Evolutionary conservation across 2,329 filamentous ascomycete genomes (phyloP), one percentile per base, ranked within the genome.

Genomic region (Botrytis cinerea): DNA sequence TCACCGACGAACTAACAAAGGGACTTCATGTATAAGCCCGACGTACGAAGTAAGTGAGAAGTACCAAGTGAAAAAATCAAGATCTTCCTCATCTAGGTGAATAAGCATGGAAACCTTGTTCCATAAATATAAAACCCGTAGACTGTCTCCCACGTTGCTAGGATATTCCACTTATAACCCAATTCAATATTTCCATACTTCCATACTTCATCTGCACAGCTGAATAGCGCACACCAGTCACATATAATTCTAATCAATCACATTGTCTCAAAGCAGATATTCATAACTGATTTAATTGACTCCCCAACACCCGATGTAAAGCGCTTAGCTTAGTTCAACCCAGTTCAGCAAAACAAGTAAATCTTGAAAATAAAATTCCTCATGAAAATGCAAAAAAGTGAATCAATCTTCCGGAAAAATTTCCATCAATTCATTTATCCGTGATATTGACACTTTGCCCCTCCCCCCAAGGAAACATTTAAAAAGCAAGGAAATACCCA

Each of bases 271-370:
- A 28, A 32, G 28, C 18, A 57, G n/a, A 14, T 9, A 57, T 57
- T 57, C 51, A 57, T 28, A 57, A 57, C n/a, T 57, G 51, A 57
- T 28, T 57, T 57, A 28, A 57, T 57, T 57, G 51, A 68, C 64
- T 67, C 64, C 64, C 64, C 22, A 40, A 68, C 64, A 54, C 64
- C 64, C 35, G 25, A 54, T 67, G 25, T 54, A 67, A 54, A 28
- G 32, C 64, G 64, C 64, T 68, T 68, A 54, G 40, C 51, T 57
- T 57, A 57, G 51, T 28, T 57, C 51, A 57, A 28, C 51, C 51
- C n/a, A 7, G 51, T 32, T 57, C 51, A 57, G 51, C n/a, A 57
- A 57, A n/a, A n/a, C 51, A 28, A 57, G n/a, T n/a, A 57, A 57
- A 57, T 57, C n/a, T 28, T 18, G 51, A 6, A 28, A 57, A 57